Evolutionary conservation across 2,329 filamentous ascomycete genomes (phyloP), one percentile per base, ranked within the genome.

Genomic region (Aspergillus novoparasiticus): DNA sequence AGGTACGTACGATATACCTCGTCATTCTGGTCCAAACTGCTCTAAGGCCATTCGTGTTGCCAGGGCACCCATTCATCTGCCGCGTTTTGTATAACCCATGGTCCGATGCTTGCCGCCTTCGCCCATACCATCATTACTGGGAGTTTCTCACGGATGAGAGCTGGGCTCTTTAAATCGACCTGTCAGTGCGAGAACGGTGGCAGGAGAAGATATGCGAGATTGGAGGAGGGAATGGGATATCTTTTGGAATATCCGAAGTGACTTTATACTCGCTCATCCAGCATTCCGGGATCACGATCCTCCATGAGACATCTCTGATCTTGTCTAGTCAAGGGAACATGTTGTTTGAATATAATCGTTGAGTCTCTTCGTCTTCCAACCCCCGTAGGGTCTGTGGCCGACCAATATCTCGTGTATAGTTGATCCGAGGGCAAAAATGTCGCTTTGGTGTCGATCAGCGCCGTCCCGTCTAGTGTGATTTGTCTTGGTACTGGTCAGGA

Each of bases 111-210:
- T 6, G 12, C 34, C 1, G 34, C 2, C 34, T 36, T 36, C 34
- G 6, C 14, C 6, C 0, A 16, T 3, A 6, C 5, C 14, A 36
- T 23, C 23, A 1, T 23, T 5, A 19, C 0, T n/a, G 26, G 46
- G 23, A 19, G 9, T 14, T 9, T 48, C 45, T 16, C 12, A 9
- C 6, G 1, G 28, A 26, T 48, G 12, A 14, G 1, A 26, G 4
- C 14, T 28, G 45, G 5, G 1, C 1, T 23, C 10, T 23, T 23
- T 6, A 6, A 23, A 8, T 6, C 0, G n/a, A 4, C 0, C 23
- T 28, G 1, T 8, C 3, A 9, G 3, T 12, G 23, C 10, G 2
- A 26, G 23, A 32, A 1, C 6, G n/a, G 11, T 1, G 2, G 16
- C 10, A 4, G 26, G 6, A 9, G 48, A 11, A 32, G 14, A 30